Conservation (phyloP, 345 rosid species). For the Lumnitzera littorea region DNA sequence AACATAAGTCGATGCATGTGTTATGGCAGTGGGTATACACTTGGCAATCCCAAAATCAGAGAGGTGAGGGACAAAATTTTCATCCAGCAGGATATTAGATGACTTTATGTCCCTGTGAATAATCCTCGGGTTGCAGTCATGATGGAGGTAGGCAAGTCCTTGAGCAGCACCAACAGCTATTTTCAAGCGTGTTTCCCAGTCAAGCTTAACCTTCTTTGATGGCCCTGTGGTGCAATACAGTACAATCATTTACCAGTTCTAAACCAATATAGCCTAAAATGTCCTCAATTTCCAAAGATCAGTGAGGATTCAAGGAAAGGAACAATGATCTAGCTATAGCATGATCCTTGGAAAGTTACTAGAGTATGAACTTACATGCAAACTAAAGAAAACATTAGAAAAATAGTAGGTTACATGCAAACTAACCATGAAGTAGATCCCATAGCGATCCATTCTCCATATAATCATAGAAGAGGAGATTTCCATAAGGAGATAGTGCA, state of each 20-base stretch:
- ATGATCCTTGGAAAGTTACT: too few species aligned
- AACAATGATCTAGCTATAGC: too few species aligned
- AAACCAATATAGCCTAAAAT: too few species aligned
- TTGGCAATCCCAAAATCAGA: slow-evolving; percentile 95
- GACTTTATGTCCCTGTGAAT: slow-evolving; percentile 92
- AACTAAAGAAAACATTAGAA: too few species aligned
- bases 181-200: slow-evolving; percentile 86
- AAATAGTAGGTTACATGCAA: neutral
- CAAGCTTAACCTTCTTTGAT: slow-evolving; percentile 74
- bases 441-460: slow-evolving; percentile 95
- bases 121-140: slow-evolving; percentile 84
- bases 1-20: slow-evolving; percentile 81
- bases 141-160: slow-evolving; percentile 96
- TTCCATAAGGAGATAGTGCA: slow-evolving; percentile 64
- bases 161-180: slow-evolving; percentile 93
- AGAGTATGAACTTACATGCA: too few species aligned
- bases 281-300: too few species aligned
- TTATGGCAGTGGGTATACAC: slow-evolving; percentile 55
- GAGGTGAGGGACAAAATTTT: slow-evolving; percentile 75
- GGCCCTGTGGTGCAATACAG: slow-evolving; percentile 32
- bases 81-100: slow-evolving; percentile 82
- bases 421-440: slow-evolving; percentile 93
- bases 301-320: too few species aligned
- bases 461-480: slow-evolving; percentile 93
- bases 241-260: neutral